Evolutionary conservation across 306 rosid species (phyloP), one percentile per base, ranked within the genome.

Genomic region (Biancaea sappan): DNA sequence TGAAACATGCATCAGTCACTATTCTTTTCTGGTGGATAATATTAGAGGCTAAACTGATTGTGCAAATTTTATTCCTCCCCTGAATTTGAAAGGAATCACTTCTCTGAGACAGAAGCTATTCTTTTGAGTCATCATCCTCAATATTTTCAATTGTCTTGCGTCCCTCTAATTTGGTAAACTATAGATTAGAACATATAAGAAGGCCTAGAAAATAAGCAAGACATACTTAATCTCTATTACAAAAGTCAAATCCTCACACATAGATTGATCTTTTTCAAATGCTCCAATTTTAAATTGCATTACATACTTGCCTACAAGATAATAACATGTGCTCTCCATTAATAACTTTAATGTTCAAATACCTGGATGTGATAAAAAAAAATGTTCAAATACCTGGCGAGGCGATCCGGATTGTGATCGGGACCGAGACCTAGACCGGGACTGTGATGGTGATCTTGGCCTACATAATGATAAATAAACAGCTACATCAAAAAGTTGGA

Each of bases 361-460:
- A 94, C 99, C 84, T 88, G 88, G 61, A n/a, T n/a, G n/a, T n/a
- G n/a, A n/a, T n/a, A n/a, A n/a, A n/a, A n/a, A n/a, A n/a, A n/a
- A 32, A 77, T 8, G 32, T 44, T 77, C 21, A 40, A 69, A 50
- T 87, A 94, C 99, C 84, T 88, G 88, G 61, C 43, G 86, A 22
- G 98, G 98, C 14, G 98, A 88, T 44, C 48, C 86, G 44, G 99
- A 92, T 53, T 19, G 68, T 62, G 68, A 61, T 8, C 9, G 46
- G 4, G 67, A 62, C 29, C 76, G 81, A 35, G 96, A 46, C 52
- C 76, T 79, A 35, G 96, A 43, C 48, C 48, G 48, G 6, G 66
- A 89, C 6, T 80, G 83, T 4, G 90, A 86, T 32, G 47, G 68
- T 75, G 91, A 87, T 63, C 85, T 85, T 40, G 85, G 86, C 83